A percentile compares a stretch with the other conserved stretches of the same genome.
Evolutionary conservation across 768 basidiomycete genomes (phyloP).

Genomic region (Psilocybe subaeruginosa): DNA sequence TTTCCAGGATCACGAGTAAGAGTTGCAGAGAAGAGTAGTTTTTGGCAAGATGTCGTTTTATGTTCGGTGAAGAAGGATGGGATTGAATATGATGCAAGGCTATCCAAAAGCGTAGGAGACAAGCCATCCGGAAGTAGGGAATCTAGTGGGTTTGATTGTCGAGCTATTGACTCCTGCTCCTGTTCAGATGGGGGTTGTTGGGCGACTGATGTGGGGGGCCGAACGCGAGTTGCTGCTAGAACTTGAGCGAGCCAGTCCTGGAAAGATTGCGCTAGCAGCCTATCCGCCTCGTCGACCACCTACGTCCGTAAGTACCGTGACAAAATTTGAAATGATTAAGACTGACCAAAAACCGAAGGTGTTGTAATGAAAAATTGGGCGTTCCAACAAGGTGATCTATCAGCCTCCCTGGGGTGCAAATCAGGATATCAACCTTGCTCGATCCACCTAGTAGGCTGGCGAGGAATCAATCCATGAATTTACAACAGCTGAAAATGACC

Average conservation of each 20-base stretch:
- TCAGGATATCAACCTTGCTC: constrained; percentile 90
- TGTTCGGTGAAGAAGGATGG: constrained; percentile 59
- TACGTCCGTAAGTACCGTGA: constrained; percentile 28
- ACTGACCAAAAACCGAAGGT: constrained; percentile 90
- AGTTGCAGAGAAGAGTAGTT: constrained; percentile 95
- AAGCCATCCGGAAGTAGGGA: constrained; percentile 19
- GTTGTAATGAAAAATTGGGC: constrained; percentile 88
- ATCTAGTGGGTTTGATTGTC: constrained; percentile 19
- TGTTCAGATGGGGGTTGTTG: constrained; percentile 16
- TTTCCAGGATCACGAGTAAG: constrained; percentile 94
- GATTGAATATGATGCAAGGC: constrained; percentile 39
- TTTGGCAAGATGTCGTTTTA: constrained; percentile 79
- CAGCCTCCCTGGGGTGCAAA: constrained; percentile 93
- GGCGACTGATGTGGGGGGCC: constrained; percentile 2
- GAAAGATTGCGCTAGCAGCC: constrained; percentile 93
- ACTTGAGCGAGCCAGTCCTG: constrained; percentile 94
- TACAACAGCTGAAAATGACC: neutral
- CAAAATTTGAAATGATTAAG: neutral
- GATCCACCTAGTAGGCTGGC: constrained; percentile 79
- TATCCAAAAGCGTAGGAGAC: constrained; percentile 58
- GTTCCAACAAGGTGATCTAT: constrained; percentile 94
- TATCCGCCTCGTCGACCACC: constrained; percentile 98
- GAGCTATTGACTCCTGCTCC: neutral
- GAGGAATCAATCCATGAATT: neutral
- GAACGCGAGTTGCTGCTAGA: constrained; percentile 65